These are phyloP conservation scores for Beta vulgaris DNA, from an alignment of 148 eudicot species.

Conservation along the genomic window DNA sequence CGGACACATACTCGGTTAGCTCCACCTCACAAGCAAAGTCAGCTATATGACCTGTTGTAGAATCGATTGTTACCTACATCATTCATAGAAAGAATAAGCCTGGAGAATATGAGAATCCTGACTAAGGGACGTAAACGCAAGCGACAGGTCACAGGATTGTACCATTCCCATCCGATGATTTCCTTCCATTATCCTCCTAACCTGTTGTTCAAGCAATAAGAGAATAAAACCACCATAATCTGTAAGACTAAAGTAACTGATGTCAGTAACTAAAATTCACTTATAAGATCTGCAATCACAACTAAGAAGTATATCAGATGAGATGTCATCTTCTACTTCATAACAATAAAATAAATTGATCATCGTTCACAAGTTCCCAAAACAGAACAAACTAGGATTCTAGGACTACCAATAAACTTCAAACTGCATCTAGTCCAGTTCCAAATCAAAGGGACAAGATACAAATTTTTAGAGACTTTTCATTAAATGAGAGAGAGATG, in stretches of 20 bases:
- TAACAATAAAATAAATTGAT: background rate
- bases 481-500: too few species aligned
- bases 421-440: background rate
- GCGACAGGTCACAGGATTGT: conserved; percentile 29
- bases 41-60: conserved; percentile 69
- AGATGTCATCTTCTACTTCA: background rate
- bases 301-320: background rate
- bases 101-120: conserved; percentile 23
- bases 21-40: conserved; percentile 98
- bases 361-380: background rate
- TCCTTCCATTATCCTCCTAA: conserved; percentile 99
- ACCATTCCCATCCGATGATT: conserved; percentile 99
- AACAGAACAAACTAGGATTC: background rate
- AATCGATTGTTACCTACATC: conserved; percentile 69
- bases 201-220: conserved; percentile 53
- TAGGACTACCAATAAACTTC: background rate
- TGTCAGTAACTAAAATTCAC: conserved; percentile 26
- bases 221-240: conserved; percentile 38
- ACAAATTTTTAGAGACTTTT: background rate
- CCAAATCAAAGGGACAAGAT: background rate
- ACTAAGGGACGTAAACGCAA: conserved; percentile 26
- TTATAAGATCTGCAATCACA: conserved; percentile 1
- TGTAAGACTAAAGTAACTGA: conserved; percentile 28
- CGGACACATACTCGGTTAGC: conserved; percentile 70
- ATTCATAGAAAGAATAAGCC: conserved; percentile 28